Evolutionary conservation across 352 stramenopile species (phyloP), one percentile per base, ranked within the genome.

Genomic region (Thalassiosira livingstoniorum): DNA sequence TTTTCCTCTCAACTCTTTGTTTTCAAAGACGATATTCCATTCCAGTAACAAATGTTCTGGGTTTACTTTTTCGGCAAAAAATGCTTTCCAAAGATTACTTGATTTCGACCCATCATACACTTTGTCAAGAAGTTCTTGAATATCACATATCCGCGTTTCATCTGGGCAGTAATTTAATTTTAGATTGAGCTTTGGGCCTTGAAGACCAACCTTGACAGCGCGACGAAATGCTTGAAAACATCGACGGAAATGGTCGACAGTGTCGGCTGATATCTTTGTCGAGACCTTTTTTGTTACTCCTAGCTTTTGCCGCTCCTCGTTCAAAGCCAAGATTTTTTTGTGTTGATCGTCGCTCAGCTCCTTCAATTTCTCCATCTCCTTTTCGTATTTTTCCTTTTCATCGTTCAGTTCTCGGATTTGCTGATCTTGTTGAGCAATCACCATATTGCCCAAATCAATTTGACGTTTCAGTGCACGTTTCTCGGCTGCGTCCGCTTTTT

Each of bases 231-330:
- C 5, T 23, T 58, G 21, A 15, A n/a, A 58, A n/a, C 27, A 23
- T 4, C 47, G 11, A 5, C 27, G 5, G 4, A 58, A n/a, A 7
- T 58, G 47, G 11, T 58, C n/a, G 21, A 29, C 5, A 7, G 47
- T 58, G n/a, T n/a, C n/a, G n/a, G n/a, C n/a, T 27, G 27, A 23
- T 29, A 10, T 29, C 21, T 11, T 29, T 29, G 47, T n/a, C 4
- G 5, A n/a, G n/a, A 67, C 67, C 25, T 75, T 66, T 21, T 57
- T 66, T 39, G 43, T 13, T 32, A 75, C 45, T 29, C 54, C 54
- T 4, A 75, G 37, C 34, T 65, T 66, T 11, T 65, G 11, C 43
- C 23, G 25, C 13, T 75, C 67, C 7, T 25, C 31, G 21, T 66
- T 21, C 0, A 75, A 39, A 1, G 47, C 47, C 35, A 37, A 25